Percentiles rank a stretch among this genome's conserved stretches.
Evolutionary conservation across 176 grass and related monocot species (phyloP).

Genomic region (Saccharum officinarum): DNA sequence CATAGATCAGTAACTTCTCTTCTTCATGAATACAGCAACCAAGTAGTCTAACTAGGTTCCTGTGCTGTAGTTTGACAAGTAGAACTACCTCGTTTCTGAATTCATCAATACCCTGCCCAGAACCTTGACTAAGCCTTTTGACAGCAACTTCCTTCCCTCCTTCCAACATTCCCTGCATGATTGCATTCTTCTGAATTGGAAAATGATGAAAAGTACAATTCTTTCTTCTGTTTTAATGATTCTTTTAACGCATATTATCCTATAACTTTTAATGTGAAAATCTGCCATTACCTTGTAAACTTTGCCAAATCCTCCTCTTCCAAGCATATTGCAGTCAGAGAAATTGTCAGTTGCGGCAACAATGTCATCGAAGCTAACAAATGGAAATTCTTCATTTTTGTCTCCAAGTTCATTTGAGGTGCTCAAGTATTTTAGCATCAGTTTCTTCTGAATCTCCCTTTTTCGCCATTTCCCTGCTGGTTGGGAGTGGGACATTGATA

Average conservation of each 20-base stretch:
- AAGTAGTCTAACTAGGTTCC: slow-evolving; percentile 38
- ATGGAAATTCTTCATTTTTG: not conserved
- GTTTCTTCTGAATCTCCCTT: not conserved
- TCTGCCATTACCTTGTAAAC: slow-evolving; percentile 44
- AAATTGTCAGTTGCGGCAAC: slow-evolving; percentile 41
- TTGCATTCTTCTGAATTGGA: not conserved
- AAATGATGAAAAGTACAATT: not conserved
- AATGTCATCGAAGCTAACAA: slow-evolving; percentile 33
- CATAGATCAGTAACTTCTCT: slow-evolving; percentile 50
- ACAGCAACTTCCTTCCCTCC: slow-evolving; percentile 44
- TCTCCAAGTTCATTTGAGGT: not conserved
- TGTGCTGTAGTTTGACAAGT: slow-evolving; percentile 35
- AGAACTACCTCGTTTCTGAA: slow-evolving; percentile 45
- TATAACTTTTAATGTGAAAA: not conserved
- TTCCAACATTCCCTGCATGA: slow-evolving; percentile 34
- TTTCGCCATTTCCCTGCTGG: not conserved
- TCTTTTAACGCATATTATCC: not conserved
- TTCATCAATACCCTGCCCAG: slow-evolving; percentile 44
- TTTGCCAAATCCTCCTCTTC: slow-evolving; percentile 45
- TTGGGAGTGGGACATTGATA: not conserved
- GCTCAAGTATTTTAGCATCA: not conserved
- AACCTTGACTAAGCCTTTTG: slow-evolving; percentile 47
- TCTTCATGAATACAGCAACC: slow-evolving; percentile 49
- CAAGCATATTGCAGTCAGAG: slow-evolving; percentile 31
- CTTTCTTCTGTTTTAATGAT: not conserved